Percentiles rank a stretch among this genome's conserved stretches.
Conservation (phyloP, 2,329 filamentous ascomycete species). For the Penicillium paneum region DNA sequence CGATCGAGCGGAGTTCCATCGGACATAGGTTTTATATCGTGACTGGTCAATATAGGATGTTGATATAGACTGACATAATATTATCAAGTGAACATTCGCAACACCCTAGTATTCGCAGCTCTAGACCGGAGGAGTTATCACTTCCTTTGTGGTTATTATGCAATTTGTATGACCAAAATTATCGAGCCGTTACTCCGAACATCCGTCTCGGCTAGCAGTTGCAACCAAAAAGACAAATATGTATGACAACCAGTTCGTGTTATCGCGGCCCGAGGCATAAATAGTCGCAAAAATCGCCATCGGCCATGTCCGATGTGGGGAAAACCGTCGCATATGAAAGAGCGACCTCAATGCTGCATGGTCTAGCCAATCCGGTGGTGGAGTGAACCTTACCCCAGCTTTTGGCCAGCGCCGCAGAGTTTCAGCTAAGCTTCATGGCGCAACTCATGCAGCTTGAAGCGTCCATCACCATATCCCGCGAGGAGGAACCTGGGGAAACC, state of each 20-base stretch:
- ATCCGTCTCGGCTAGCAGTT: not conserved
- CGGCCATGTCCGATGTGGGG: constrained; percentile 6
- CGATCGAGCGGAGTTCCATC: not conserved
- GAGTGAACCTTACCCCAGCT: not conserved
- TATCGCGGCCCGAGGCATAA: not conserved
- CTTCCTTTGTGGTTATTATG: not conserved
- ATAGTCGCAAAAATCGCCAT: not conserved
- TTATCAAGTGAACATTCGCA: not conserved
- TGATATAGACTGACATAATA: not conserved
- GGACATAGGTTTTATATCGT: not conserved
- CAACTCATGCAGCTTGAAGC: not conserved
- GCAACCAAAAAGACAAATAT: not conserved
- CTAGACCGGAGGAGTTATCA: too few relatives aligned
- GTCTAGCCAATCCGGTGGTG: not conserved
- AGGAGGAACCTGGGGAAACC: not conserved
- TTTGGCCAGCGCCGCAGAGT: not conserved
- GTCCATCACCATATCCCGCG: not conserved
- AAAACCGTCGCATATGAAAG: not conserved
- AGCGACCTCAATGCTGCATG: not conserved
- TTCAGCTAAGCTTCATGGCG: not conserved
- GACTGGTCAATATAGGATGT: too few relatives aligned
- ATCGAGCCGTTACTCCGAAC: too few relatives aligned
- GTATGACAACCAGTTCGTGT: not conserved
- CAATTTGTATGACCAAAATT: not conserved
- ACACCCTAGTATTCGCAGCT: too few relatives aligned